Conservation (phyloP, 495 filamentous ascomycete genomes). For the Chaetomium tenue region DNA sequence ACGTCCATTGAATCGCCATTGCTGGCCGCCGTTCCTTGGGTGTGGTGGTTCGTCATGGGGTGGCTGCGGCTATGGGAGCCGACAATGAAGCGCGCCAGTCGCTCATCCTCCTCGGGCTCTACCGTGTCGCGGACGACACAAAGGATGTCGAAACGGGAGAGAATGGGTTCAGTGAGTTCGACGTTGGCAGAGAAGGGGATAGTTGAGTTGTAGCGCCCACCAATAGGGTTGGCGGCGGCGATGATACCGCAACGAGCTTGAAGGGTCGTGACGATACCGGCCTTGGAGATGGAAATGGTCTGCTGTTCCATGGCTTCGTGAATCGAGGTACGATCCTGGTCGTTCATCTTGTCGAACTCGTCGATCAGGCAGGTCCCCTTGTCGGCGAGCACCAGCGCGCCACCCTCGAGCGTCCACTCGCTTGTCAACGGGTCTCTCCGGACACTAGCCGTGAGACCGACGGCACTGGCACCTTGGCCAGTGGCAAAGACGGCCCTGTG, state of each 20-base stretch:
- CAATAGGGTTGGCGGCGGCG: constrained; percentile 94
- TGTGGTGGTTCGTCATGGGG: constrained; percentile 56
- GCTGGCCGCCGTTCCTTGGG: constrained; percentile 36
- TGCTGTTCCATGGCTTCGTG: constrained; percentile 99
- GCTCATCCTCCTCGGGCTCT: constrained; percentile 93
- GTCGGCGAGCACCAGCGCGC: constrained; percentile 92
- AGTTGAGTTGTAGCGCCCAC: constrained; percentile 94
- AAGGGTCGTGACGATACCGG: constrained; percentile 95
- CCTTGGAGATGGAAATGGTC: constrained; percentile 99
- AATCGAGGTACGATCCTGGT: constrained; percentile 95
- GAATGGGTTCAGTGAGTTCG: constrained; percentile 92
- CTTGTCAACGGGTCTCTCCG: constrained; percentile 92
- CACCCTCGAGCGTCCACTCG: constrained; percentile 98
- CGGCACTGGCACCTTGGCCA: constrained; percentile 93
- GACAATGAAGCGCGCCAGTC: constrained; percentile 92
- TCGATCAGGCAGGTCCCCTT: constrained; percentile 96
- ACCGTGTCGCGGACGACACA: constrained; percentile 97
- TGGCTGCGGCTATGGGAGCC: constrained; percentile 89
- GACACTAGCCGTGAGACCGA: constrained; percentile 96
- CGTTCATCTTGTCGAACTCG: constrained; percentile 99
- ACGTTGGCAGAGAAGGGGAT: constrained; percentile 95
- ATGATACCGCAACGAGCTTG: constrained; percentile 98
- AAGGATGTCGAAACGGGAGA: constrained; percentile 98
- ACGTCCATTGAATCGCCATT: constrained; percentile 58
- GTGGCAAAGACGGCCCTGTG: constrained; percentile 98